Base-by-base conservation (phyloP, 1,139 yeast species). In the Protomyces arabidopsidicola region DNA sequence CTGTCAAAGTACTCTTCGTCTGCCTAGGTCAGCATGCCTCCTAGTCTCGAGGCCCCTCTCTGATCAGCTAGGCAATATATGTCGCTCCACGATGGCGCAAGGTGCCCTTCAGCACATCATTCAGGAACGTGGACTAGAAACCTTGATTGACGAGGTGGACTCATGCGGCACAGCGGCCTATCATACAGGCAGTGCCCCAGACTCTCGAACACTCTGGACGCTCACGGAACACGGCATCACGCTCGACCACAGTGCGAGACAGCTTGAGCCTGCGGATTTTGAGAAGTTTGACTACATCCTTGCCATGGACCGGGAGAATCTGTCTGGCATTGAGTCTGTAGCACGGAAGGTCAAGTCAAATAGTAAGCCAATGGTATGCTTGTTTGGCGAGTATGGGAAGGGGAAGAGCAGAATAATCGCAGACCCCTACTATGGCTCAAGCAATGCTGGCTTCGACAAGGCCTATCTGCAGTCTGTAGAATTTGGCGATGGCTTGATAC, bases 401-500 rank as follows among this genome's bases (percentile, higher is more conserved):
- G 31, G 42, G 16, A 22, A 48, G 9, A 35, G 42, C 18, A 24
- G 24, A 8, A 50, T 64, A 6, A 54, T 64, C 14, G 39, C 62
- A n/a, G 66, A 64, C 18, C 66, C 66, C 24, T 64, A 64, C 45
- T 64, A 64, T 24, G 66, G 60, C 20, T n/a, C 56, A 5, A 39
- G 34, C 20, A 52, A 52, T 20, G 16, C 35, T 12, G 62, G 62
- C 16, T 58, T 58, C 35, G 62, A 58, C 22, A 51, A 39, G 24
- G 62, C 62, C n/a, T 58, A 58, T 20, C 34, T 24, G 39, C 62
- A 58, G 45, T 58, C 52, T 22, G 10, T 39, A 2, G 42, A 27
- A 4, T 58, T 58, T 27, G 39, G 56, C 34, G 24, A 16, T 8
- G 62, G 62, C 5, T 35, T 58, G 51, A 34, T 57, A n/a, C n/a